Evolutionary conservation across 1,284 basidiomycete species (phyloP).

Genomic region (Malassezia globosa): DNA sequence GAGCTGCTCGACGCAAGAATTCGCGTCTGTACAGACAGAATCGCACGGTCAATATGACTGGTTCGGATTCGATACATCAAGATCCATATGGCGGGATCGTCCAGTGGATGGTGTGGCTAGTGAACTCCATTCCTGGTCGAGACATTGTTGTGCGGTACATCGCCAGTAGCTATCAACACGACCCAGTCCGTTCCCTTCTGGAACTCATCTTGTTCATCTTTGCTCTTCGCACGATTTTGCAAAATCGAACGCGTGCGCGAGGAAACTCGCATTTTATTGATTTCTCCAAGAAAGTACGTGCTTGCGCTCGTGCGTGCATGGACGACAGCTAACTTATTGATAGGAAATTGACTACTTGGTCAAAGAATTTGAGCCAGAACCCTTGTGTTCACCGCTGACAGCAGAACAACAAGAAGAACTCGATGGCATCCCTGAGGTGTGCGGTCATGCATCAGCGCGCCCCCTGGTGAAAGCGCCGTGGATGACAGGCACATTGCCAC

Average conservation of each 20-base stretch:
- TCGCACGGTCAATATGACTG: too few species aligned
- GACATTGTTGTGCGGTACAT: constrained; percentile 82
- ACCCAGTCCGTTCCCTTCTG: constrained; percentile 74
- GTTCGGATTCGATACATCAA: not conserved
- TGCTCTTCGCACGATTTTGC: constrained; percentile 68
- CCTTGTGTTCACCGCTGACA: constrained; percentile 60
- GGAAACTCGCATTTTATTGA: constrained; percentile 77
- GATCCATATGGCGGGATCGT: not conserved
- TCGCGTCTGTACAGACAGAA: too few species aligned
- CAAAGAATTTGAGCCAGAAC: constrained; percentile 84
- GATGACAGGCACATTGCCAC: constrained; percentile 54
- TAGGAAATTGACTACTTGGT: constrained; percentile 95
- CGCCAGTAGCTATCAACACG: constrained; percentile 62
- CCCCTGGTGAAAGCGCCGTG: constrained; percentile 66
- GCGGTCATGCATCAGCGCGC: constrained; percentile 60
- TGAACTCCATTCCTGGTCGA: constrained; percentile 63
- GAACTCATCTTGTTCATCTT: constrained; percentile 83
- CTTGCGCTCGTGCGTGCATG: not conserved
- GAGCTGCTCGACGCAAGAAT: too few species aligned
- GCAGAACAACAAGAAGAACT: constrained; percentile 61
- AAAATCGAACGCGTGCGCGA: constrained; percentile 74
- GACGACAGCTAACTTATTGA: too few species aligned
- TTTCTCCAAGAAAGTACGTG: constrained; percentile 69
- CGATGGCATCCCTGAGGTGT: constrained; percentile 63
- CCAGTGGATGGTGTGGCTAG: constrained; percentile 6